A percentile compares a stretch with the other conserved stretches of the same genome.
Evolutionary conservation across 2,329 filamentous ascomycete genomes (phyloP).

Genomic region (Pyrenophora seminiperda): DNA sequence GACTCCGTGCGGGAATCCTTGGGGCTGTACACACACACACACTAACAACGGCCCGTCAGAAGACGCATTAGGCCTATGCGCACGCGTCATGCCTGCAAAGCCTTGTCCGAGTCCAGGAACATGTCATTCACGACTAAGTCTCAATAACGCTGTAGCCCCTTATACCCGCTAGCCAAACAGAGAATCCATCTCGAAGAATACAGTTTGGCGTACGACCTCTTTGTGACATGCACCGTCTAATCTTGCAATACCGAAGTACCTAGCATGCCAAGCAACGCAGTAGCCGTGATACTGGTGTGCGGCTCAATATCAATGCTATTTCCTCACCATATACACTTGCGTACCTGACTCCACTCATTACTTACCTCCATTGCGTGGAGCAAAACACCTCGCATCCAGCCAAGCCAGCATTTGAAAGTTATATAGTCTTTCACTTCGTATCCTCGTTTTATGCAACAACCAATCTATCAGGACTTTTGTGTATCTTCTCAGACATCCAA

Average conservation of each 20-base stretch:
- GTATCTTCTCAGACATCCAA: background rate
- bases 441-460: background rate
- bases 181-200: slow-evolving; percentile 12
- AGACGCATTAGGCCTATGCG: slow-evolving; percentile 22
- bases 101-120: slow-evolving; percentile 32
- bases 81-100: slow-evolving; percentile 27
- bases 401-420: background rate
- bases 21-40: slow-evolving; percentile 27
- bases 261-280: slow-evolving; percentile 12
- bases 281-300: slow-evolving; percentile 9
- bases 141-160: slow-evolving; percentile 21
- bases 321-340: slow-evolving; percentile 7
- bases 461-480: background rate
- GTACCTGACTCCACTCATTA: background rate
- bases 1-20: slow-evolving; percentile 19
- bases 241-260: slow-evolving; percentile 7
- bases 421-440: background rate
- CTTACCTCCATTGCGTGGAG: background rate
- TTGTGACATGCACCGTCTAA: slow-evolving; percentile 10
- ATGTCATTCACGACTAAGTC: slow-evolving; percentile 18
- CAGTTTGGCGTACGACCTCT: slow-evolving; percentile 11
- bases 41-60: slow-evolving; percentile 24
- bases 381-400: background rate
- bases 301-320: slow-evolving; percentile 9
- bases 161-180: slow-evolving; percentile 19